These are phyloP conservation scores for Phalaenopsis hybrid DNA, from an alignment of 116 monocot genomes.

Conservation along the genomic window DNA sequence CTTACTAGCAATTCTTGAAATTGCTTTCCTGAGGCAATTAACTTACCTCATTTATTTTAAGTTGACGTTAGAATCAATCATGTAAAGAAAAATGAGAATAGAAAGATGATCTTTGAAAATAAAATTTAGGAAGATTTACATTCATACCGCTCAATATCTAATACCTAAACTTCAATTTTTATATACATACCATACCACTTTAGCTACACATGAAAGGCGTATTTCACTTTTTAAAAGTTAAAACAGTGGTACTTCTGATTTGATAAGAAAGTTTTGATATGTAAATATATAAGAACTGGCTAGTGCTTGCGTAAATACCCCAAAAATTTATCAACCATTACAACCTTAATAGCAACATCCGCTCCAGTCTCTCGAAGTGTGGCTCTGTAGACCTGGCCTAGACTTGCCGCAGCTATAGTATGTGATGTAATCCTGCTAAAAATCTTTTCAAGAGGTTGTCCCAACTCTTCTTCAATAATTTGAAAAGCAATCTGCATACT, in stretches of 20 bases:
- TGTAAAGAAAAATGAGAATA: no score
- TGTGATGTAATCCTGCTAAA: slow-evolving; percentile 85
- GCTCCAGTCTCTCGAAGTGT: slow-evolving; percentile 76
- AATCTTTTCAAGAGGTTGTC: slow-evolving; percentile 74
- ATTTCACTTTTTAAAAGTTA: not conserved
- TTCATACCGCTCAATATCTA: no score
- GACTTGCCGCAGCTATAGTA: slow-evolving; percentile 89
- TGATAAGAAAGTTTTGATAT: not conserved
- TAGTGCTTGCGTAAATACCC: slow-evolving; percentile 57
- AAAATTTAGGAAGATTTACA: no score
- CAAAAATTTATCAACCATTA: slow-evolving; percentile 53
- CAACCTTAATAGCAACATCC: no score
- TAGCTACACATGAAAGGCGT: no score
- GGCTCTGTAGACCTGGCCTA: slow-evolving; percentile 89
- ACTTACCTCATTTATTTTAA: not conserved
- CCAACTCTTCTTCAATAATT: slow-evolving; percentile 93
- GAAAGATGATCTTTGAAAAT: no score
- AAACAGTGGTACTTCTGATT: not conserved
- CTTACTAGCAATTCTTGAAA: not conserved
- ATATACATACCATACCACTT: no score
- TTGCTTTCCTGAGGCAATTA: not conserved
- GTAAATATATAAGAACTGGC: not conserved
- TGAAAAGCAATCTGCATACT: slow-evolving; percentile 36
- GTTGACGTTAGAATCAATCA: no score
- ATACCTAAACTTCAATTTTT: no score